Base-by-base conservation (phyloP, 2,329 filamentous ascomycete species). In the Neurospora crassa region DNA sequence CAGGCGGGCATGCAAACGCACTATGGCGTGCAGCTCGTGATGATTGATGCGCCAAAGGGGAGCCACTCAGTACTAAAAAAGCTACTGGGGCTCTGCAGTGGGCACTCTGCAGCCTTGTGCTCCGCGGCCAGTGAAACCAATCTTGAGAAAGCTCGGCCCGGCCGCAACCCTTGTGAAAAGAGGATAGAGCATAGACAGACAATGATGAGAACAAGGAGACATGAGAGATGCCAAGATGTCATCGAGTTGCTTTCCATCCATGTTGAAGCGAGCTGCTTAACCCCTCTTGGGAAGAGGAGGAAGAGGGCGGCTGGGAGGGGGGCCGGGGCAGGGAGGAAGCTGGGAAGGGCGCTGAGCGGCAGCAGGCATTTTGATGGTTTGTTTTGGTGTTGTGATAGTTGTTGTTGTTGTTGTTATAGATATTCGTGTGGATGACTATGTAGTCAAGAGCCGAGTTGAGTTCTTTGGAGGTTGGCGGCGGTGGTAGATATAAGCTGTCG, bases 261-360 rank as follows among this genome's bases (percentile, higher is more conserved):
- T 63, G 53, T 11, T 34, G 18, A 63, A 8, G 29, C 63, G 16
- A 34, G 24, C 71, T 73, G 70, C 77, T 78, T 88, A 88, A 76
- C 82, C 83, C 78, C 85, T 84, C 83, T 89, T 90, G 79, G 88
- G 88, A 74, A 90, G 86, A 81, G 88, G 86, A 80, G 88, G 88
- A 70, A 90, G 86, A 81, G 88, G 88, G 70, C 88, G 84, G 81
- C 85, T 88, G 74, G 88, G 88, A 77, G 88, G 88, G 73, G 88
- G 88, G 76, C 88, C 88, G 70, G 88, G 88, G 86, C 88, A 90
- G 76, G 88, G 88, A 82, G 88, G 88, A 75, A 90, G 87, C 78
- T 90, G 87, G 76, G 88, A 89, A 74, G 88, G 88, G 79, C 88
- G 86, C 80, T 89, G 87, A 74, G 86, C 70, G 53, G 45, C 59